Percentiles rank a stretch among this genome's conserved stretches.
Evolutionary conservation across 306 rosid genomes (phyloP).

Genomic region (Vicia villosa): DNA sequence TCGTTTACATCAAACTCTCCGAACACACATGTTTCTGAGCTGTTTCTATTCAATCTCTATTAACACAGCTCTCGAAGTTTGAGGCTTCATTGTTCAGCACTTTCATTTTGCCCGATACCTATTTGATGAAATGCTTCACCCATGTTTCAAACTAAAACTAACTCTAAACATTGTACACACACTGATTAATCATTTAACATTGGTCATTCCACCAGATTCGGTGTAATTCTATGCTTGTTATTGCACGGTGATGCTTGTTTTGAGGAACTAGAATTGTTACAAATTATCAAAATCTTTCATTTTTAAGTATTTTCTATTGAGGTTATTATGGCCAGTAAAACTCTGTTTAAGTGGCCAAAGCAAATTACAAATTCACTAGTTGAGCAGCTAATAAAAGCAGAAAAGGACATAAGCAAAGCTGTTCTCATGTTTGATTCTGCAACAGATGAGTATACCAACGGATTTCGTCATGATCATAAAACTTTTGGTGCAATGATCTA

Average conservation of each 20-base stretch:
- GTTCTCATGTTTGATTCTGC: conserved; percentile 70
- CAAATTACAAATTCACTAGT: conserved; percentile 60
- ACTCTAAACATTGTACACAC: background rate
- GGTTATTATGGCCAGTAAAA: conserved; percentile 58
- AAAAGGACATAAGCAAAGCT: conserved; percentile 66
- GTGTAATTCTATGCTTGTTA: background rate
- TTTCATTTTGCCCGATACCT: conserved; percentile 1
- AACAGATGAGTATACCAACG: conserved; percentile 76
- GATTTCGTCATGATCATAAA: conserved; percentile 71
- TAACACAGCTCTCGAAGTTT: background rate
- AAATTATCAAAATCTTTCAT: conserved; percentile 7
- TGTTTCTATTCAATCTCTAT: background rate
- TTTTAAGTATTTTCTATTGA: conserved; percentile 12
- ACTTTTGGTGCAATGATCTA: conserved; percentile 73
- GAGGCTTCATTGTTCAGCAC: background rate
- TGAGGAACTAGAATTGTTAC: conserved; percentile 7
- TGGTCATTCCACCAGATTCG: background rate
- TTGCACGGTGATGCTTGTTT: conserved; percentile 10
- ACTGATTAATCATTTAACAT: background rate
- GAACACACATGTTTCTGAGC: background rate
- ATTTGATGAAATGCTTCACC: conserved; percentile 34
- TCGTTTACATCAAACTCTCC: background rate
- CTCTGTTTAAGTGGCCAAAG: conserved; percentile 74
- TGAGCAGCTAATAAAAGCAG: conserved; percentile 67
- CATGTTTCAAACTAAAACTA: background rate